phyloP scores from a whole-genome alignment of 2,329 filamentous ascomycete species.

The Tolypocladium sp. region DNA sequence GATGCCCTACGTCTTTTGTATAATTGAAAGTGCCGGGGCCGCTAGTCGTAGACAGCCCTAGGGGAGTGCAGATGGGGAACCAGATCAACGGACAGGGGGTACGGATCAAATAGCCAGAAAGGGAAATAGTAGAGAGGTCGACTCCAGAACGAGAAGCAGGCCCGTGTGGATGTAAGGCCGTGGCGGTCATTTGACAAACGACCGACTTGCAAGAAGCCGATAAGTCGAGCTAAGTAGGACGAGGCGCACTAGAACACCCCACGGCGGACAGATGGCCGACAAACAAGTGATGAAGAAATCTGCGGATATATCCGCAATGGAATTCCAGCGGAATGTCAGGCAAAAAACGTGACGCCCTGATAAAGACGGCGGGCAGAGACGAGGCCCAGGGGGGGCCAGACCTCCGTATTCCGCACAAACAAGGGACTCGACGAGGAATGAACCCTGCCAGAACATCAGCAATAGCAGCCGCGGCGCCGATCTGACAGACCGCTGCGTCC shows the following conservation, averaged over 20 bases:
- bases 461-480: conserved; percentile 6
- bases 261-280: background rate
- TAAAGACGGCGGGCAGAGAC: background rate
- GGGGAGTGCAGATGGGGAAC: conserved; percentile 9
- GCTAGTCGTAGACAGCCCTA: conserved; percentile 10
- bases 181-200: background rate
- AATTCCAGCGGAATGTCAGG: background rate
- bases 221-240: background rate
- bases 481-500: conserved; percentile 5
- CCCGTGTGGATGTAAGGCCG: conserved; percentile 1
- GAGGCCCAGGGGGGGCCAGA: background rate
- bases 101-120: conserved; percentile 27
- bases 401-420: background rate
- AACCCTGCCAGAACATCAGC: background rate
- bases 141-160: conserved; percentile 10
- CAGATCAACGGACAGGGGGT: conserved; percentile 20
- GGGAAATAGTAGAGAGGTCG: conserved; percentile 27
- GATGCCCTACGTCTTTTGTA: conserved; percentile 15
- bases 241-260: conserved; percentile 1
- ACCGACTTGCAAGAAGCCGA: background rate
- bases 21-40: conserved; percentile 17
- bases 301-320: background rate
- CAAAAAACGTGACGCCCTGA: background rate
- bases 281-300: background rate
- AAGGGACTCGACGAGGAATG: background rate